These are phyloP conservation scores for Ophiostoma ulmi DNA, from an alignment of 2,329 filamentous ascomycete genomes.

Conservation along the genomic window DNA sequence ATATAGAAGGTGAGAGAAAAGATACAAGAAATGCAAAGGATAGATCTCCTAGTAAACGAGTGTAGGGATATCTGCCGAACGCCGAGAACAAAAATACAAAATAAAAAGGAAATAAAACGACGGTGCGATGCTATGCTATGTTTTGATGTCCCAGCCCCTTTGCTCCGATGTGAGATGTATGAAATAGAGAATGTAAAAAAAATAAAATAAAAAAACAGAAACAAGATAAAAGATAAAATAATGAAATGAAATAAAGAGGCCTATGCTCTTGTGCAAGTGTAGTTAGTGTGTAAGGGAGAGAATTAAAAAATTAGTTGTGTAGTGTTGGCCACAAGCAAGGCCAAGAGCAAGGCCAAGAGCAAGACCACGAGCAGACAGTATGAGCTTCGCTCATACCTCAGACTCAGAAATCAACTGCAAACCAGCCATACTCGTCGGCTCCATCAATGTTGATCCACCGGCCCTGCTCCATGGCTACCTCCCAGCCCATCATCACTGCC, in stretches of 20 bases:
- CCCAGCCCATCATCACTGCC: constrained; percentile 85
- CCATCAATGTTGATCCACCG: constrained; percentile 79
- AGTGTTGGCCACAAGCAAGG: too few relatives aligned
- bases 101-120: background rate
- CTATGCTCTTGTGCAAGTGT: too few relatives aligned
- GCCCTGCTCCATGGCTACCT: constrained; percentile 54
- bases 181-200: background rate
- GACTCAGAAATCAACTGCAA: constrained; percentile 22
- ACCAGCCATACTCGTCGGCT: constrained; percentile 63
- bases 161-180: background rate
- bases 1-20: background rate
- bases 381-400: background rate
- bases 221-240: background rate
- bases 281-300: background rate
- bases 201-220: background rate
- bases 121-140: background rate
- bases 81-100: background rate
- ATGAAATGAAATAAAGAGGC: background rate
- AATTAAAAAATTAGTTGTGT: background rate
- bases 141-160: background rate
- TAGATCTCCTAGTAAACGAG: constrained; percentile 11
- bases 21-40: background rate
- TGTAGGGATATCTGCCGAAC: constrained; percentile 14
- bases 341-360: too few relatives aligned
- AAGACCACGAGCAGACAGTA: background rate